A percentile compares a stretch with the other conserved stretches of the same genome.
phyloP scores from a whole-genome alignment of 371 early-diverging fungal genomes.

The Choanephora cucurbitarum region DNA sequence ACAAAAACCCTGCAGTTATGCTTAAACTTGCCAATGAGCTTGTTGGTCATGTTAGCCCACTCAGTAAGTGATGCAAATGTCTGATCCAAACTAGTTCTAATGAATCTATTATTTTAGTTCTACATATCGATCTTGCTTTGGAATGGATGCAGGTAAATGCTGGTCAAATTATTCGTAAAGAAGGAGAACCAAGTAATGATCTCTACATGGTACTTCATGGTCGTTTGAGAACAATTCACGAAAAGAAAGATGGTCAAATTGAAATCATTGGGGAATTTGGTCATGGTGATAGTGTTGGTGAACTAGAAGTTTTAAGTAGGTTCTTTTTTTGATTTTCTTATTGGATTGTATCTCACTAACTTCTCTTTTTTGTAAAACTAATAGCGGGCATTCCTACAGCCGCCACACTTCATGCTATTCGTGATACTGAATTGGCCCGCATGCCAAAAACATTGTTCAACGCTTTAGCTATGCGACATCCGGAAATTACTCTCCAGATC shows the following conservation, averaged over 20 bases:
- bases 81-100: background rate
- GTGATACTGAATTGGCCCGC: constrained; percentile 94
- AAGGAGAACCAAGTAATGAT: constrained; percentile 83
- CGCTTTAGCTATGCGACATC: constrained; percentile 84
- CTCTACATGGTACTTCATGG: constrained; percentile 95
- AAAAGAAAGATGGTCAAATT: constrained; percentile 64
- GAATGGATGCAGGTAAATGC: constrained; percentile 96
- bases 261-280: constrained; percentile 93
- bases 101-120: constrained; percentile 36
- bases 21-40: constrained; percentile 89
- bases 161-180: constrained; percentile 88
- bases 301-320: constrained; percentile 87
- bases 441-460: constrained; percentile 95
- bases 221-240: constrained; percentile 84
- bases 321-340: background rate
- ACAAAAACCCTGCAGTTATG: constrained; percentile 80
- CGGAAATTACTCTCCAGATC: constrained; percentile 90
- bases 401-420: constrained; percentile 95
- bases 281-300: constrained; percentile 93
- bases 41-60: constrained; percentile 77
- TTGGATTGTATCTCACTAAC: background rate
- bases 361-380: background rate
- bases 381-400: constrained; percentile 52
- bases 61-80: constrained; percentile 52
- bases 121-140: constrained; percentile 93